A percentile compares a stretch with the other conserved stretches of the same genome.
These are phyloP conservation scores for Phytopythium ostracodes DNA, from an alignment of 352 stramenopile species.

Conservation along the genomic window DNA sequence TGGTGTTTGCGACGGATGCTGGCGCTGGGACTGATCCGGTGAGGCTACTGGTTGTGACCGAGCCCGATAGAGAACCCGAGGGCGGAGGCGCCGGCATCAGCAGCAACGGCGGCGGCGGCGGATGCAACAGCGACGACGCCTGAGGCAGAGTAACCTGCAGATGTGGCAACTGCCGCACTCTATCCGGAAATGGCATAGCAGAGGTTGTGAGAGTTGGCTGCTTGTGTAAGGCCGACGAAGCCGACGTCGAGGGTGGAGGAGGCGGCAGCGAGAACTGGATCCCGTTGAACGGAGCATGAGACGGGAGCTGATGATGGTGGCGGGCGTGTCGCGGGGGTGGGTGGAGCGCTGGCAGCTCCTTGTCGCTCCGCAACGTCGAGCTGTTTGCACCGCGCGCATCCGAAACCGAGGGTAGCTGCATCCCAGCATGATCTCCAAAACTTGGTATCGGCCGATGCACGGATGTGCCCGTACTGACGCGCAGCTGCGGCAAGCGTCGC, in stretches of 20 bases:
- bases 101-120: conserved; percentile 24
- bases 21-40: not conserved
- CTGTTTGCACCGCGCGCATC: not conserved
- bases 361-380: conserved; percentile 4
- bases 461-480: conserved; percentile 5
- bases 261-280: conserved; percentile 39
- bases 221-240: conserved; percentile 15
- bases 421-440: not conserved
- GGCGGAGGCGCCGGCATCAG: conserved; percentile 19
- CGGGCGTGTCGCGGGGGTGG: conserved; percentile 17
- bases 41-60: conserved; percentile 1
- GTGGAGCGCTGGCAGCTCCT: conserved; percentile 18
- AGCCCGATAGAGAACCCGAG: not conserved
- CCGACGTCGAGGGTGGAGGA: conserved; percentile 6
- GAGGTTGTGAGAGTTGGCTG: not conserved
- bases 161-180: conserved; percentile 41
- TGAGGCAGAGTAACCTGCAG: conserved; percentile 49
- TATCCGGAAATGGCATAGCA: conserved; percentile 16
- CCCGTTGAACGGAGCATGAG: conserved; percentile 11
- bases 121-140: conserved; percentile 35
- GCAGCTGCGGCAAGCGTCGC: conserved; percentile 15
- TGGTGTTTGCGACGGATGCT: not conserved
- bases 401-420: not conserved
- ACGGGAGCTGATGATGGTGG: conserved; percentile 4
- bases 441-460: not conserved